phyloP scores from a whole-genome alignment of 306 rosid species.

The Quercus wislizeni region DNA sequence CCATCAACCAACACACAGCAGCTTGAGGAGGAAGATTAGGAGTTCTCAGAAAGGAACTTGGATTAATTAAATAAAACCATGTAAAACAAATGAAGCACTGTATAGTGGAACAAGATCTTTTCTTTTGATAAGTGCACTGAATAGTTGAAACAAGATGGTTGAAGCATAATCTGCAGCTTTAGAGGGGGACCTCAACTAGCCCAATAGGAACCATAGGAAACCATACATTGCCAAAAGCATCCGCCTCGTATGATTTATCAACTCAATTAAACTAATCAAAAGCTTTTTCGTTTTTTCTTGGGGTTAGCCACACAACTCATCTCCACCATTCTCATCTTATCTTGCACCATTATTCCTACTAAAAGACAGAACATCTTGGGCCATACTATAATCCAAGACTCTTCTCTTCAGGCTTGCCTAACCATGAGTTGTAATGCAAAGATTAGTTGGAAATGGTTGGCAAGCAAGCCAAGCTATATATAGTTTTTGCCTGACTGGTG shows the following conservation, averaged over 20 bases:
- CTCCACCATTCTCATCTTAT: neutral
- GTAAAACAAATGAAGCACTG: neutral
- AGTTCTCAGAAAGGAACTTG: neutral
- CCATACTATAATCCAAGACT: neutral
- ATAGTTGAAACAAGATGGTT: neutral
- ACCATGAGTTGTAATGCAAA: neutral
- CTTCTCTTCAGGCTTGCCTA: neutral
- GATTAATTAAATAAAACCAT: neutral
- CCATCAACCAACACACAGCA: neutral
- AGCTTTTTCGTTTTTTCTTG: neutral
- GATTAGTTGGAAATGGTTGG: neutral
- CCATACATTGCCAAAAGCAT: neutral
- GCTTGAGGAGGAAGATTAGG: neutral
- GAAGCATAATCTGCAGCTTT: neutral
- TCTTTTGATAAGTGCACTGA: too few relatives aligned
- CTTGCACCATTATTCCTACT: neutral
- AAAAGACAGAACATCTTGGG: neutral
- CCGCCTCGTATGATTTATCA: neutral
- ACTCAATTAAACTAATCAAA: neutral
- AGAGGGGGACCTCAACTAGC: neutral
- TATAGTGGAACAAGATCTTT: too few relatives aligned
- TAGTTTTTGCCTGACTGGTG: neutral
- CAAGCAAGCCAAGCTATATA: neutral
- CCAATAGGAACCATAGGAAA: neutral
- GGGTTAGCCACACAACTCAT: neutral